These are phyloP conservation scores for Arthrobotrys megalospora DNA, from an alignment of 2,329 filamentous ascomycete species.

Conservation along the genomic window DNA sequence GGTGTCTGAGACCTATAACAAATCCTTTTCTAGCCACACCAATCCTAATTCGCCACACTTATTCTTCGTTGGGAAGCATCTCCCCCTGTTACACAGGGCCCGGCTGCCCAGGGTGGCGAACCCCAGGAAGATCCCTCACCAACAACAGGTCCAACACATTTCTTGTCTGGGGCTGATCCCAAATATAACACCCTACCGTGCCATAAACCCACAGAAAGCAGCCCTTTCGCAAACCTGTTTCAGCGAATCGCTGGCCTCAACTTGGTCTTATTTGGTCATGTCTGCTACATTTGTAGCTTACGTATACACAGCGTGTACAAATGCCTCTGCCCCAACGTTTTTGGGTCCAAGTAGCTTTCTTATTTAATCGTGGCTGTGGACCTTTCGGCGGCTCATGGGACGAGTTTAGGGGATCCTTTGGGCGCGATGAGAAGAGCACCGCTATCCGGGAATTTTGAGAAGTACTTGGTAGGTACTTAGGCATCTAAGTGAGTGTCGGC, in stretches of 20 bases:
- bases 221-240: not conserved
- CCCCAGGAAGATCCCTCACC: not conserved
- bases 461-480: slow-evolving; percentile 38
- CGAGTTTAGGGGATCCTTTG: slow-evolving; percentile 33
- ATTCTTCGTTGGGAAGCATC: not conserved
- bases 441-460: slow-evolving; percentile 4
- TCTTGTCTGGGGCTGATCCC: slow-evolving; percentile 25
- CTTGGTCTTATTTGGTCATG: not conserved
- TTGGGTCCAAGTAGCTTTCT: not conserved
- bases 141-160: slow-evolving; percentile 54
- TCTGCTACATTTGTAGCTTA: not conserved
- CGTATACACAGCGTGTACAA: not conserved
- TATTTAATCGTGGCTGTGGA: slow-evolving; percentile 21
- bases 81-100: slow-evolving; percentile 12
- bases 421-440: not conserved
- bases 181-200: slow-evolving; percentile 49
- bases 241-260: slow-evolving; percentile 25
- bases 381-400: slow-evolving; percentile 26
- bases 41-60: slow-evolving; percentile 15
- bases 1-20: slow-evolving; percentile 16
- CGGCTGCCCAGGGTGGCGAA: not conserved
- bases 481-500: not conserved
- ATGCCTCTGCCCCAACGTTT: slow-evolving; percentile 4
- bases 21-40: slow-evolving; percentile 34
- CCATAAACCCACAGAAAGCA: slow-evolving; percentile 17